Conservation (phyloP, 2,329 filamentous ascomycete species). For the Colletotrichum cuscutae region DNA sequence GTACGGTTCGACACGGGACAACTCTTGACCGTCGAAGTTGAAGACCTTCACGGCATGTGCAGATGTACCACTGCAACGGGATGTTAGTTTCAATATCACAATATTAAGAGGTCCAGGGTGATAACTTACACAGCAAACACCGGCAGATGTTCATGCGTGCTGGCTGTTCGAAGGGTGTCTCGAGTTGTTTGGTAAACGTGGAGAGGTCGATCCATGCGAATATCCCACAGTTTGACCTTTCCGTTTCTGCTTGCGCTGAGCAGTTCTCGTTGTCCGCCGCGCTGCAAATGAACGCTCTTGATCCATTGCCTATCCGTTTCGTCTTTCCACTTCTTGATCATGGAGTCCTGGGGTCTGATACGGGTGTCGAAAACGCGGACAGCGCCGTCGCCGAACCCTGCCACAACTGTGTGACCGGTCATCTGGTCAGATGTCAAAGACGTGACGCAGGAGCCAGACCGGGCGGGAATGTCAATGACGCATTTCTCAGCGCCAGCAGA, state of each 20-base stretch:
- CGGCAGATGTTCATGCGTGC: conserved; percentile 94
- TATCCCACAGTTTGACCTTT: conserved; percentile 95
- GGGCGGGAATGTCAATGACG: conserved; percentile 91
- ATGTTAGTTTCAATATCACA: conserved; percentile 40
- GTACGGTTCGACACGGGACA: conserved; percentile 90
- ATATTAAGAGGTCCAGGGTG: background rate
- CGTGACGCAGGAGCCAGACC: conserved; percentile 95
- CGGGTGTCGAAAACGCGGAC: conserved; percentile 95
- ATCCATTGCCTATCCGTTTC: conserved; percentile 89
- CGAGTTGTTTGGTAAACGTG: conserved; percentile 79
- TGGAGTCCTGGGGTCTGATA: conserved; percentile 83
- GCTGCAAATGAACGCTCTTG: conserved; percentile 95
- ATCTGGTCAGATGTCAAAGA: conserved; percentile 97
- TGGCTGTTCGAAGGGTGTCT: conserved; percentile 84
- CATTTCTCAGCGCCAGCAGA: conserved; percentile 94
- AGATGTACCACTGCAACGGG: conserved; percentile 78
- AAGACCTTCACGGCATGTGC: conserved; percentile 91
- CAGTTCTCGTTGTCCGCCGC: conserved; percentile 91
- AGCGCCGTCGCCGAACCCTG: conserved; percentile 95
- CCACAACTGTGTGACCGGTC: conserved; percentile 94
- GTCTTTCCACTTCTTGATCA: conserved; percentile 97
- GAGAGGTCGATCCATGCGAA: conserved; percentile 84
- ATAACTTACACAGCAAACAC: conserved; percentile 88
- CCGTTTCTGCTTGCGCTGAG: conserved; percentile 92
- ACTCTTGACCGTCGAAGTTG: conserved; percentile 83